These are phyloP conservation scores for Chamaecrista fasciculata DNA, from an alignment of 306 rosid species.

Conservation along the genomic window DNA sequence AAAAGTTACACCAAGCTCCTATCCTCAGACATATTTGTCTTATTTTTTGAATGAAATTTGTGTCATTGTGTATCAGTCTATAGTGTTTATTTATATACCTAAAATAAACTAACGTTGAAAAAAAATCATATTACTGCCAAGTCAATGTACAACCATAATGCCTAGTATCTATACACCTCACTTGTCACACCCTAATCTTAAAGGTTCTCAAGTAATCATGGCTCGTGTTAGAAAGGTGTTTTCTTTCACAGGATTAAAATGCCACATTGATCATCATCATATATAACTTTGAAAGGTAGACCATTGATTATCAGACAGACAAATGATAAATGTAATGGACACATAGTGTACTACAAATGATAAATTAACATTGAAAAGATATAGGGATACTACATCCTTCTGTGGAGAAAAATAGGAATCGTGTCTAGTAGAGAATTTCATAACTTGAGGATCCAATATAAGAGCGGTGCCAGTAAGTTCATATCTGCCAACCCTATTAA, in stretches of 20 bases:
- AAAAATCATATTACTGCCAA: background rate
- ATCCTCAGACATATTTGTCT: background rate
- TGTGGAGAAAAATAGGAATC: background rate
- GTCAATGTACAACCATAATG: background rate
- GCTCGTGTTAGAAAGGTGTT: background rate
- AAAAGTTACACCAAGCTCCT: background rate
- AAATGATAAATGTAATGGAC: background rate
- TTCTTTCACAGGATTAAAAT: background rate
- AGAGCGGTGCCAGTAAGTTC: background rate
- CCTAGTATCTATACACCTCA: background rate
- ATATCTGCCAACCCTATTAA: background rate
- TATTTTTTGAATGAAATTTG: no score
- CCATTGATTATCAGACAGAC: background rate
- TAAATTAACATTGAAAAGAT: no score
- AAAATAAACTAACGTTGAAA: no score
- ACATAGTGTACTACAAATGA: no score
- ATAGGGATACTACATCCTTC: background rate
- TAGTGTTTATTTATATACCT: no score
- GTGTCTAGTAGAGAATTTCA: background rate
- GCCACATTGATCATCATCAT: conserved; percentile 16
- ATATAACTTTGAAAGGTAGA: background rate
- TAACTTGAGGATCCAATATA: background rate
- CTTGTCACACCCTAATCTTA: background rate
- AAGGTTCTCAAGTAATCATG: background rate
- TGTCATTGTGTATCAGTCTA: no score